Evolutionary conservation across 179 eudicot genomes (phyloP), one percentile per base, ranked within the genome.

Genomic region (Gypsophila paniculata): DNA sequence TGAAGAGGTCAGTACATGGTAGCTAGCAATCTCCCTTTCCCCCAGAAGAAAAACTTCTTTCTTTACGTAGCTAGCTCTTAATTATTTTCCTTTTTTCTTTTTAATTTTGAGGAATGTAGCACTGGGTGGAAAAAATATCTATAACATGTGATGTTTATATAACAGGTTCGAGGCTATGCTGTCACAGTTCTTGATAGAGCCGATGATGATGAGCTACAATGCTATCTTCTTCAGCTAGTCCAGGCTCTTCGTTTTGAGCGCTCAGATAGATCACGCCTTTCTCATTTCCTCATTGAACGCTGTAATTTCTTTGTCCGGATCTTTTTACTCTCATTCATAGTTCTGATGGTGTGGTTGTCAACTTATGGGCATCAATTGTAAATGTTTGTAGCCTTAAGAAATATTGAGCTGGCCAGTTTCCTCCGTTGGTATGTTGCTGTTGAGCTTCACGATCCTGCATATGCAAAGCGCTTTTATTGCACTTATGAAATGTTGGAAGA

Each of bases 231-330:
- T 79, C 99, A 94, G 80, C 85, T 94, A 78, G 99, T 94, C 76
- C 99, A 94, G 81, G 99, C 99, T 78, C 97, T 94, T 69, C 96
- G 99, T 42, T 94, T 94, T 76, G 99, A 94, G 88, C 91, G 97
- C 72, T 86, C 97, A 54, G 99, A 94, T 76, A 90, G 90, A 84
- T 94, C 99, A 57, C 85, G 90, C 75, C 96, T 94, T 72, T 86
- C 96, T 78, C 85, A 91, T 55, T 94, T 94, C 73, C 97, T 94
- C 76, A 97, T 94, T 79, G 85, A 91, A 69, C 93, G 99, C 68
- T 91, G 99, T 94, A 89, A 69, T 60, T 22, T 76, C 36, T 49
- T 67, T 25, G 14, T 26, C 70, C 46, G 32, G 10, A 26, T 38
- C 72, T 63, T 53, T 25, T 39, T 70, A 6, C 21, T 70, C 22